Conservation (phyloP, 2,329 filamentous ascomycete genomes). For the Ceratocystis colombiana region DNA sequence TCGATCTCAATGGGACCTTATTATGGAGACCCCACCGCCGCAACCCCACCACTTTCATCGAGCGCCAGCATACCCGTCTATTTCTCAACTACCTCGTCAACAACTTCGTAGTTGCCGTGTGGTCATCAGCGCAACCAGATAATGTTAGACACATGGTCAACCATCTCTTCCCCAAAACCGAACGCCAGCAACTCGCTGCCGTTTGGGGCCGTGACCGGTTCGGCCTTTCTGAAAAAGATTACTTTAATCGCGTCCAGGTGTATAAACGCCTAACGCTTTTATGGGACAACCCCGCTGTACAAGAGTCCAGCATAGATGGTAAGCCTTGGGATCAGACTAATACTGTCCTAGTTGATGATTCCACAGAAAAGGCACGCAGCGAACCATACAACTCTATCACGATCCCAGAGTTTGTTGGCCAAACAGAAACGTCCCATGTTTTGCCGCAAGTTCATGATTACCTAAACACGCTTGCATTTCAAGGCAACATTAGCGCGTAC, state of each 20-base stretch:
- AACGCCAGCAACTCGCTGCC: conserved; percentile 50
- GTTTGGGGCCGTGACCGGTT: conserved; percentile 73
- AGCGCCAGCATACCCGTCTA: conserved; percentile 54
- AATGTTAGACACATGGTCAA: conserved; percentile 63
- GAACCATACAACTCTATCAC: conserved; percentile 77
- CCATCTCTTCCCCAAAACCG: conserved; percentile 48
- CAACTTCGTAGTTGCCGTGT: conserved; percentile 73
- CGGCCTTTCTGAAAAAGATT: conserved; percentile 54
- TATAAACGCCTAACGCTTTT: conserved; percentile 74
- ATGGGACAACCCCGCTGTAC: conserved; percentile 49
- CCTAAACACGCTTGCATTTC: conserved; percentile 44
- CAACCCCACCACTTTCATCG: conserved; percentile 44
- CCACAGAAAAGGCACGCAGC: conserved; percentile 62
- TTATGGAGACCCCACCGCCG: conserved; percentile 55
- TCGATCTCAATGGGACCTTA: conserved; percentile 90
- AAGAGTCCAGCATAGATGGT: conserved; percentile 36
- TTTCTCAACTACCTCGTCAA: conserved; percentile 68
- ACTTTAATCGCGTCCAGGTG: conserved; percentile 62
- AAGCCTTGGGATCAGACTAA: conserved; percentile 65
- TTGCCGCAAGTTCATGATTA: conserved; percentile 53
- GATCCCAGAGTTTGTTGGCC: conserved; percentile 63
- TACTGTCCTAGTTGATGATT: conserved; percentile 85
- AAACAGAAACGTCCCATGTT: conserved; percentile 36
- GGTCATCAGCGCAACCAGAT: conserved; percentile 70
- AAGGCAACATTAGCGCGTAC: conserved; percentile 53